Evolutionary conservation across 306 rosid species (phyloP).

Genomic region (Pterocarpus santalinus): DNA sequence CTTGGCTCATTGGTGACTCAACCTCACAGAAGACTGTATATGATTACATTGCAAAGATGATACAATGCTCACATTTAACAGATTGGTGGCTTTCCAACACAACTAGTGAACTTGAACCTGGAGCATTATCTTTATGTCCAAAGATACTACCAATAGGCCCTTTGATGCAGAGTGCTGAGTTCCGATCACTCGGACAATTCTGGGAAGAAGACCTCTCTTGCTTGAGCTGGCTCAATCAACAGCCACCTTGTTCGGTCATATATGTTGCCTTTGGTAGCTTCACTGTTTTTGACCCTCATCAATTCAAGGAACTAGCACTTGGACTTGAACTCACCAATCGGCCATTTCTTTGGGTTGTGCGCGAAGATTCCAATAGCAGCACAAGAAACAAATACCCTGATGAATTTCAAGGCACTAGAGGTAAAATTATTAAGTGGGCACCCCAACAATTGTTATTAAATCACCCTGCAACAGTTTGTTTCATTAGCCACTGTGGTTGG

Average conservation of each 20-base stretch:
- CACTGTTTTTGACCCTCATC: constrained; percentile 24
- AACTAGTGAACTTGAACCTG: constrained; percentile 35
- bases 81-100: constrained; percentile 49
- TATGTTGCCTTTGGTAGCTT: constrained; percentile 57
- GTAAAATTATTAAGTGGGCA: constrained; percentile 45
- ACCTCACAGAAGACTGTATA: not conserved
- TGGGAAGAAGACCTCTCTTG: constrained; percentile 50
- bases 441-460: constrained; percentile 40
- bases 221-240: constrained; percentile 50
- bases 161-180: not conserved
- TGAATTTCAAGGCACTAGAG: constrained; percentile 24
- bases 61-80: not conserved
- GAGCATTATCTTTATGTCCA: constrained; percentile 37
- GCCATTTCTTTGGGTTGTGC: constrained; percentile 53
- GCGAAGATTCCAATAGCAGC: constrained; percentile 33
- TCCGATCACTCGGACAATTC: constrained; percentile 30
- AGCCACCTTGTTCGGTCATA: constrained; percentile 44
- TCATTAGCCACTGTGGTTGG: constrained; percentile 54
- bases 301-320: constrained; percentile 47
- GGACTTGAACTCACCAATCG: constrained; percentile 46
- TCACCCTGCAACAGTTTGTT: constrained; percentile 47
- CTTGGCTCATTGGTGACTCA: constrained; percentile 32
- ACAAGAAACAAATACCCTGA: constrained; percentile 13
- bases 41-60: not conserved
- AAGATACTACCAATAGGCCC: constrained; percentile 54